Percentiles rank a stretch among this genome's conserved stretches.
phyloP scores from a whole-genome alignment of 2,329 filamentous ascomycete genomes.

The Aspergillus hortae region DNA sequence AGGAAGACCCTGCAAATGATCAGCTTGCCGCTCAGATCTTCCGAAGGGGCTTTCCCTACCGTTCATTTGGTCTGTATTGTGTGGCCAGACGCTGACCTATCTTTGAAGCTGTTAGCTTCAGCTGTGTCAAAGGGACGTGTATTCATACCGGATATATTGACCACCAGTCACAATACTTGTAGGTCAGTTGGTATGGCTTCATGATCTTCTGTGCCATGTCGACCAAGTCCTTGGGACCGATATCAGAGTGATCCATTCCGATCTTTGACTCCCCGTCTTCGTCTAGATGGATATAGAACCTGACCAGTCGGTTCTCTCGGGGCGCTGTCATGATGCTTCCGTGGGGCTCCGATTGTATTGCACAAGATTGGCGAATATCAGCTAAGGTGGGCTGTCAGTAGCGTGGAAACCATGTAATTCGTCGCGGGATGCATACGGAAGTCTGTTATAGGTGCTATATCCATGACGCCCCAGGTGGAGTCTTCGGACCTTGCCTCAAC shows the following conservation, averaged over 20 bases:
- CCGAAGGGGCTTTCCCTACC: too few species aligned
- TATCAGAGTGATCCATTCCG: neutral
- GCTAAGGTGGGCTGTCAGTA: neutral
- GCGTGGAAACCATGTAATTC: neutral
- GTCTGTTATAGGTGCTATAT: neutral
- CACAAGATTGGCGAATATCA: neutral
- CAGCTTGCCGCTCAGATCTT: neutral
- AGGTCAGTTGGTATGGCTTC: too few species aligned
- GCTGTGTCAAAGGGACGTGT: neutral
- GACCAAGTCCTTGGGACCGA: too few species aligned
- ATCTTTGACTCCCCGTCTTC: neutral
- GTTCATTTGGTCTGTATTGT: neutral
- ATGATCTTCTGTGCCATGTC: too few species aligned
- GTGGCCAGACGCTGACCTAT: neutral
- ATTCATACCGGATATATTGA: neutral
- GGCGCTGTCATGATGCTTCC: constrained; percentile 1
- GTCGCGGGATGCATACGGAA: neutral
- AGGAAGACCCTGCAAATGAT: neutral
- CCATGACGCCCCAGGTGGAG: neutral
- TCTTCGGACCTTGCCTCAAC: neutral
- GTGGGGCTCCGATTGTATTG: neutral
- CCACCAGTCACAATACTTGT: neutral
- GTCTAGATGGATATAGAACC: neutral
- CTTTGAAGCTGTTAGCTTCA: neutral
- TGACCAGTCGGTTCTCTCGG: neutral